Base-by-base conservation (phyloP, 2,329 filamentous ascomycete genomes). In the Metarhizium anisopliae region DNA sequence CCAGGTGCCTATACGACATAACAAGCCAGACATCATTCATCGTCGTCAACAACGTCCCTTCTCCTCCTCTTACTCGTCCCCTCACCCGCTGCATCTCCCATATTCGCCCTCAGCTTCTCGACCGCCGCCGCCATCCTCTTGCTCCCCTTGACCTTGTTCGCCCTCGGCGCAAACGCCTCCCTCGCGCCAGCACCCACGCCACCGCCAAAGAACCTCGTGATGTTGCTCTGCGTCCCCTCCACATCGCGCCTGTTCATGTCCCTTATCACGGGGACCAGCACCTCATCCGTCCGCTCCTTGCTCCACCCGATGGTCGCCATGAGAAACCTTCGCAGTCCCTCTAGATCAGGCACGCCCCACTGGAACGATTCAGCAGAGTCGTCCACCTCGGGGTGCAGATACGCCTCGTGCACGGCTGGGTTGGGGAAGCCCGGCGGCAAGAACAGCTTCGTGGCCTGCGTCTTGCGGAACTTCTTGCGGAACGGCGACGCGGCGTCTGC, bases 221-320 rank as follows among this genome's bases (percentile, higher is more conserved):
- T 96, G 63, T 99, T 99, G 57, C 85, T 86, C 75, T 99, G 94
- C 18, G 93, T 97, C 6, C 94, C 94, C 72, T 97, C 94, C 32
- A 84, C 79, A 61, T 90, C 88, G 43, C 94, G 80, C 4, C 84
- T 82, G 68, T 97, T 97, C 89, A 99, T 95, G 66, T 99, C 94
- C 56, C 86, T 81, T 60, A 99, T 94, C 1, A 99, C 95, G 0
- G 94, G 94, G 1, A 99, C 90, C 2, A 99, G 81, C 2, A 99
- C 89, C 70, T 99, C 94, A 65, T 99, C 94, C 0, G 93, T 97
- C 7, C 91, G 80, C 70, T 97, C 93, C 68, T 88, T 86, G 55
- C 79, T 85, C 94, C 94, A 99, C 0, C 94, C 94, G 62, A 99
- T 90, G 2, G 93, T 96, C 1, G 82, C 77, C 88, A 95, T 96